These are phyloP conservation scores for Pythium brachiatum DNA, from an alignment of 352 stramenopile genomes.

Conservation along the genomic window DNA sequence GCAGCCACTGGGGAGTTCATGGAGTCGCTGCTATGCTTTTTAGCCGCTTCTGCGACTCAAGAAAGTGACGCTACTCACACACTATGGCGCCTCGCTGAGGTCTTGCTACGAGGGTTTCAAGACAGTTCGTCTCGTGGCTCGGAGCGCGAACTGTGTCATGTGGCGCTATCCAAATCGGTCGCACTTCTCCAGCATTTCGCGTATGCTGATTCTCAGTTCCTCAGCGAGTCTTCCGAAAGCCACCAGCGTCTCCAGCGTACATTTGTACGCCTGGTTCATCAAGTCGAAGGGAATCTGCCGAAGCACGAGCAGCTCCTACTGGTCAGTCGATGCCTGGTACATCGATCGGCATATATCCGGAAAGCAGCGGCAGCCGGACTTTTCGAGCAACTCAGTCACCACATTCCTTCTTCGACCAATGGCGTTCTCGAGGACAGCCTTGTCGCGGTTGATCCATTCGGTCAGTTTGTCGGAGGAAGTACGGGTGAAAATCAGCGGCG, in stretches of 20 bases:
- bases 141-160: neutral
- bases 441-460: neutral
- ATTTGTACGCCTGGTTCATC: constrained; percentile 43
- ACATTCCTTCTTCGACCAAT: neutral
- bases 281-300: constrained; percentile 29
- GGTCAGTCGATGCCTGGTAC: constrained; percentile 48
- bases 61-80: neutral
- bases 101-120: constrained; percentile 4
- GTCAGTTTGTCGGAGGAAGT: neutral
- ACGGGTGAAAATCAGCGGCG: neutral
- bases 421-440: constrained; percentile 3
- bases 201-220: constrained; percentile 40
- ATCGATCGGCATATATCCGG: constrained; percentile 46
- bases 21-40: neutral
- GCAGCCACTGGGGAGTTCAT: constrained; percentile 1
- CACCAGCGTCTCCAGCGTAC: constrained; percentile 33
- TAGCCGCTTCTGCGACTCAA: neutral
- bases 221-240: constrained; percentile 13
- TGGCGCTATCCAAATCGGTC: constrained; percentile 23
- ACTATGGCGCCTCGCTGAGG: constrained; percentile 7
- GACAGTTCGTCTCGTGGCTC: neutral
- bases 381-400: constrained; percentile 8
- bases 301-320: constrained; percentile 26
- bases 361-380: constrained; percentile 44
- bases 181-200: constrained; percentile 60